A percentile compares a stretch with the other conserved stretches of the same genome.
Evolutionary conservation across 1,139 yeast genomes (phyloP).

Genomic region (Lizanozyma gosingica): DNA sequence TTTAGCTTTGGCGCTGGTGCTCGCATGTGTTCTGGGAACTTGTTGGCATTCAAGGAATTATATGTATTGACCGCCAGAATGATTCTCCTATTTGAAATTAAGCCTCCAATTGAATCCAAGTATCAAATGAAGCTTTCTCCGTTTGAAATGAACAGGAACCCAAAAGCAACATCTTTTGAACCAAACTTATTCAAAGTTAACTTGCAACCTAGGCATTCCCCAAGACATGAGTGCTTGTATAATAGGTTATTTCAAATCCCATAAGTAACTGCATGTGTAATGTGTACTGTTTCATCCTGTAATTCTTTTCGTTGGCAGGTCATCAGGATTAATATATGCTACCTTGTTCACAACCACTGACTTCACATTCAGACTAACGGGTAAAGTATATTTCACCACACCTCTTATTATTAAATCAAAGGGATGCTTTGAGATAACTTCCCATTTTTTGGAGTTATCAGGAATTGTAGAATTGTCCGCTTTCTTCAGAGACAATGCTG

Average conservation of each 20-base stretch:
- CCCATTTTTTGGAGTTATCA: constrained; percentile 61
- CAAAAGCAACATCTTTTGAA: constrained; percentile 53
- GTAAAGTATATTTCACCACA: constrained; percentile 65
- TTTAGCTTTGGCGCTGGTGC: constrained; percentile 66
- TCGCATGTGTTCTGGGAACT: constrained; percentile 60
- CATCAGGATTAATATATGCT: constrained; percentile 46
- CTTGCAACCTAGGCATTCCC: constrained; percentile 13
- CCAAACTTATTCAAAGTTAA: constrained; percentile 37
- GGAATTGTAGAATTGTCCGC: constrained; percentile 13
- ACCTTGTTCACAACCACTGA: constrained; percentile 58
- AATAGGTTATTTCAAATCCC: too few relatives aligned
- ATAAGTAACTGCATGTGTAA: too few relatives aligned
- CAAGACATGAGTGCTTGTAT: background rate
- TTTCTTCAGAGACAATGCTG: constrained; percentile 6
- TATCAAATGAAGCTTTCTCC: constrained; percentile 39
- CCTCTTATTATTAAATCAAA: constrained; percentile 85
- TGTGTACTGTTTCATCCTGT: background rate
- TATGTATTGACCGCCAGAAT: constrained; percentile 32
- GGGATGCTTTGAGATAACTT: constrained; percentile 64
- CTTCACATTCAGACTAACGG: constrained; percentile 47
- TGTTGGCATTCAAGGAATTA: constrained; percentile 54
- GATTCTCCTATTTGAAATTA: constrained; percentile 28
- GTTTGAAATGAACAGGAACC: constrained; percentile 36
- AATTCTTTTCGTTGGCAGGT: background rate
- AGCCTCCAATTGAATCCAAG: constrained; percentile 24